Percentiles rank a stretch among this genome's conserved stretches.
These are phyloP conservation scores for Monilinia fructigena DNA, from an alignment of 2,329 filamentous ascomycete genomes.

Conservation along the genomic window DNA sequence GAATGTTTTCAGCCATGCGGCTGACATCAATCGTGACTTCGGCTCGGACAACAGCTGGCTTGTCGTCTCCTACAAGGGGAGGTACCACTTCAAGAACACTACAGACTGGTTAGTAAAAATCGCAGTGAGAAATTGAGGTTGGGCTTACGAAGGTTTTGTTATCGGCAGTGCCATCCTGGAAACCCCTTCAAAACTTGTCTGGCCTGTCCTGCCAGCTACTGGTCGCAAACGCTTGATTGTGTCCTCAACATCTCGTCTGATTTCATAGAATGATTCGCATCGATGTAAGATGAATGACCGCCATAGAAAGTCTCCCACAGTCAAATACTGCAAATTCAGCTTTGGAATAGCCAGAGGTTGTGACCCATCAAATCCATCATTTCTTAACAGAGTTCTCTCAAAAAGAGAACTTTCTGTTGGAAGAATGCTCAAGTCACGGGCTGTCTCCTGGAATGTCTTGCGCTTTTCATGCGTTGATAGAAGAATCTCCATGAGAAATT, in stretches of 20 bases:
- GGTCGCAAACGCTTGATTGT: constrained; percentile 77
- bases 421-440: constrained; percentile 69
- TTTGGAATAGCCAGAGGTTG: constrained; percentile 88
- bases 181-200: constrained; percentile 74
- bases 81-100: constrained; percentile 81
- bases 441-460: constrained; percentile 77
- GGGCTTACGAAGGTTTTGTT: constrained; percentile 64
- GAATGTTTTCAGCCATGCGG: constrained; percentile 70
- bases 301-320: constrained; percentile 96
- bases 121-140: not conserved
- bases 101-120: constrained; percentile 26
- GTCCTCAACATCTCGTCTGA: constrained; percentile 85
- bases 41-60: constrained; percentile 80
- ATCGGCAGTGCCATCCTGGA: constrained; percentile 92
- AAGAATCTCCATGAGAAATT: constrained; percentile 69
- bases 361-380: constrained; percentile 84
- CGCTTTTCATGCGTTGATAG: constrained; percentile 72
- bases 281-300: constrained; percentile 85
- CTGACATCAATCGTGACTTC: constrained; percentile 85
- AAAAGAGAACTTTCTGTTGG: constrained; percentile 84
- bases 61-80: constrained; percentile 76
- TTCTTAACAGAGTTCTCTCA: constrained; percentile 72
- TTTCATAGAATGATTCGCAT: constrained; percentile 88
- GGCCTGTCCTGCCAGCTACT: constrained; percentile 60
- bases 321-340: constrained; percentile 91